Evolutionary conservation across 805 yeast genomes (phyloP).

Genomic region (Candida incommunis): DNA sequence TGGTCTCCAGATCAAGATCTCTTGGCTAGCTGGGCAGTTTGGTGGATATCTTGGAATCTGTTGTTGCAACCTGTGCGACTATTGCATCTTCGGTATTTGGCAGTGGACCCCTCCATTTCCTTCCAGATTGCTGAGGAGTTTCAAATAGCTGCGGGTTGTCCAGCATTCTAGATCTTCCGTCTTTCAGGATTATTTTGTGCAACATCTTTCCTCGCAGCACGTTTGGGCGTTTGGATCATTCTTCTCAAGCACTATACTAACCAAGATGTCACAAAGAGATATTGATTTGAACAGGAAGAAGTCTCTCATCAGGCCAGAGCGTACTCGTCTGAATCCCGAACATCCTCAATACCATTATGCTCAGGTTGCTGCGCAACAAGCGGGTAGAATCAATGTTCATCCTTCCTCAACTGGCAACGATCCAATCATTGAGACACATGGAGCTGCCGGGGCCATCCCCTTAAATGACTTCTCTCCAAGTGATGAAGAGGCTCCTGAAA

Average conservation of each 20-base stretch:
- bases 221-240: neutral
- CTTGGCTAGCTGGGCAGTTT: too few relatives aligned
- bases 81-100: neutral
- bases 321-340: conserved; percentile 48
- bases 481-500: conserved; percentile 4
- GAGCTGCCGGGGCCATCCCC: neutral
- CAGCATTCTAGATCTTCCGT: neutral
- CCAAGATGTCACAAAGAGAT: neutral
- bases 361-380: conserved; percentile 54
- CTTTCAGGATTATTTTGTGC: neutral
- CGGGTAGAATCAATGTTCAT: conserved; percentile 44
- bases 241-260: neutral
- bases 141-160: neutral
- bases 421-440: conserved; percentile 24
- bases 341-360: conserved; percentile 71
- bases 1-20: too few relatives aligned
- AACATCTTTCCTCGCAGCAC: neutral
- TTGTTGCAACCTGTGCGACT: too few relatives aligned
- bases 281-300: conserved; percentile 29
- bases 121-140: neutral
- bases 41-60: too few relatives aligned
- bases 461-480: neutral
- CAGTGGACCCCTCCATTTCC: too few relatives aligned
- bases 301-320: conserved; percentile 75
- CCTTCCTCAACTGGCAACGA: conserved; percentile 63